Percentiles rank a stretch among this genome's conserved stretches.
phyloP scores from a whole-genome alignment of 257 asterid genomes.

The Forsythia suspensa region DNA sequence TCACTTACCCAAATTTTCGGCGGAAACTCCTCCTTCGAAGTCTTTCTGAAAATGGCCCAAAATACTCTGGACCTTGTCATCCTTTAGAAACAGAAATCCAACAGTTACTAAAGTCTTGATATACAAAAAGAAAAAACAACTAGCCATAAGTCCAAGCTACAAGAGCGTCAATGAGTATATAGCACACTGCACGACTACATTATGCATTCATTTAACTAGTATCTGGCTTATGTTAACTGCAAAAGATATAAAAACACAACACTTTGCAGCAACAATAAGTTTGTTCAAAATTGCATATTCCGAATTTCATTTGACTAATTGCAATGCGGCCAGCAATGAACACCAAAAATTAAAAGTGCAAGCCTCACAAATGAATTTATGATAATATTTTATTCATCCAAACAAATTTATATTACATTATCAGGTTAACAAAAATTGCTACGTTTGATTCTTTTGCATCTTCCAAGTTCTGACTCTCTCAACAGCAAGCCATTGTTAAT shows the following conservation, averaged over 20 bases:
- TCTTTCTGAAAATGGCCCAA: conserved; percentile 92
- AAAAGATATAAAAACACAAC: neutral
- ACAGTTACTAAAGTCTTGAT: conserved; percentile 17
- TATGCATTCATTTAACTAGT: neutral
- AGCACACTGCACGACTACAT: conserved; percentile 16
- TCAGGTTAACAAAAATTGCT: neutral
- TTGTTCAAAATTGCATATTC: neutral
- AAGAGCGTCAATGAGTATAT: neutral
- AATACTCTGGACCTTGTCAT: conserved; percentile 75
- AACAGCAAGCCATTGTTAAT: conserved; percentile 11
- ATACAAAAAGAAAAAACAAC: conserved; percentile 6
- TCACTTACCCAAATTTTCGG: conserved; percentile 83
- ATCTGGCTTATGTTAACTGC: neutral
- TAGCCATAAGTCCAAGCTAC: conserved; percentile 13
- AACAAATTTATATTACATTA: neutral
- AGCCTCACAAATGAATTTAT: neutral
- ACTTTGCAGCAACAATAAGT: neutral
- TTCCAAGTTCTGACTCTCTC: conserved; percentile 18
- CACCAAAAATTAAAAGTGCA: neutral
- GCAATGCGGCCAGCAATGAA: neutral
- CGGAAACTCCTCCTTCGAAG: conserved; percentile 85
- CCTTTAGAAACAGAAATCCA: conserved; percentile 43
- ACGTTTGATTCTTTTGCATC: conserved; percentile 1
- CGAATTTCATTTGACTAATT: neutral
- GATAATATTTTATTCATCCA: neutral